phyloP scores from a whole-genome alignment of 495 filamentous ascomycete species.

The Penicillium steckii region DNA sequence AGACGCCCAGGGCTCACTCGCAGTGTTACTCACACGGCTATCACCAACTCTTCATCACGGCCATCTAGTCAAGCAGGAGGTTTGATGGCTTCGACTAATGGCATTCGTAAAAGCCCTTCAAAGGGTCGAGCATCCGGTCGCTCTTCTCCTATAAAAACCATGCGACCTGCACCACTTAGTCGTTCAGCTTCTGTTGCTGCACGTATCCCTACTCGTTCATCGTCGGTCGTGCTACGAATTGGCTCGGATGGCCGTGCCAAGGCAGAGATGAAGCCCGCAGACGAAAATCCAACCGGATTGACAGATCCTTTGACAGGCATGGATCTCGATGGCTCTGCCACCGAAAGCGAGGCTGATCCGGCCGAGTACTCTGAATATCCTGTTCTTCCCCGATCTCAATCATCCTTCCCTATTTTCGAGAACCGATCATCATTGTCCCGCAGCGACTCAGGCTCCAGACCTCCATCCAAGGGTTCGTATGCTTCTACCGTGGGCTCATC shows the following conservation, averaged over 20 bases:
- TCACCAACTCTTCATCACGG: constrained; percentile 29
- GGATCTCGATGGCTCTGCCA: constrained; percentile 48
- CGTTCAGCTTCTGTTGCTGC: constrained; percentile 34
- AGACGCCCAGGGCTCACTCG: constrained; percentile 57
- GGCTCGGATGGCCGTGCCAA: constrained; percentile 70
- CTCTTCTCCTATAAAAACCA: constrained; percentile 37
- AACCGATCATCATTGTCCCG: constrained; percentile 46
- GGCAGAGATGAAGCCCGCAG: constrained; percentile 63
- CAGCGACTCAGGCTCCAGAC: constrained; percentile 54
- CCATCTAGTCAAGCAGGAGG: constrained; percentile 29
- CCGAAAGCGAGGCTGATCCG: constrained; percentile 52
- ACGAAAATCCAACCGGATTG: constrained; percentile 40
- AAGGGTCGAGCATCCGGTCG: constrained; percentile 44
- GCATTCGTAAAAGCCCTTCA: constrained; percentile 45
- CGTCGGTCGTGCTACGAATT: constrained; percentile 65
- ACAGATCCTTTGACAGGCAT: constrained; percentile 42
- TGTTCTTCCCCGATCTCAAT: constrained; percentile 60
- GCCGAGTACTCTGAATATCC: constrained; percentile 68
- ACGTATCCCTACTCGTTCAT: constrained; percentile 34
- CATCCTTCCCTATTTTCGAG: constrained; percentile 61
- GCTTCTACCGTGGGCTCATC: constrained; percentile 44
- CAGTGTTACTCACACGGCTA: constrained; percentile 51
- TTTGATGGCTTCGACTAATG: constrained; percentile 34
- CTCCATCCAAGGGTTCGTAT: constrained; percentile 51
- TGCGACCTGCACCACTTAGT: constrained; percentile 29